phyloP scores from a whole-genome alignment of 2,329 filamentous ascomycete genomes.

The Alternaria brassicae region DNA sequence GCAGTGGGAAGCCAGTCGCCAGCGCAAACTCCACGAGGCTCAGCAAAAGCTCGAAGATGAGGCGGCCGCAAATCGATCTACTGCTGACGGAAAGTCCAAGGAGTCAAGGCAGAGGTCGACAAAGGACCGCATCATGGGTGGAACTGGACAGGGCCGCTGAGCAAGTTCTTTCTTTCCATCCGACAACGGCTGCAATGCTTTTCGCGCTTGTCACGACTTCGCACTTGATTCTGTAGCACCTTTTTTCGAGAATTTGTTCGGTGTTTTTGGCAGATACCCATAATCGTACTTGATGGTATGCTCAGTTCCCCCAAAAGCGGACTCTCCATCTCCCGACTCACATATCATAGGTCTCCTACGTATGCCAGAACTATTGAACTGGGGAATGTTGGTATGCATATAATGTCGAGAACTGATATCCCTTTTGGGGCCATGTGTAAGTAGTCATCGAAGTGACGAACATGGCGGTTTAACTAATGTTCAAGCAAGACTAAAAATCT shows the following conservation, averaged over 20 bases:
- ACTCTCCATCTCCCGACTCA: neutral
- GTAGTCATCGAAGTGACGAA: neutral
- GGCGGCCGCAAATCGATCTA: constrained; percentile 21
- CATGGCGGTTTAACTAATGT: neutral
- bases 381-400: neutral
- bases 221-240: constrained; percentile 12
- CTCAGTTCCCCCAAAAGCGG: neutral
- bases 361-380: neutral
- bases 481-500: neutral
- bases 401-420: neutral
- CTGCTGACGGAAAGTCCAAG: constrained; percentile 24
- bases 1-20: constrained; percentile 70
- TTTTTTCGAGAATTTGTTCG: neutral
- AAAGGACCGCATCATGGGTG: constrained; percentile 45
- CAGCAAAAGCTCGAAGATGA: constrained; percentile 30
- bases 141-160: constrained; percentile 19
- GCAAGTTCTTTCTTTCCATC: neutral
- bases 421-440: neutral
- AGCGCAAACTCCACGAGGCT: constrained; percentile 42
- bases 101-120: constrained; percentile 32
- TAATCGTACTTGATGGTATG: neutral
- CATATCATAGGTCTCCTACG: neutral
- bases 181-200: neutral
- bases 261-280: neutral
- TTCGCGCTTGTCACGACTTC: constrained; percentile 33